Evolutionary conservation across 2,329 filamentous ascomycete genomes (phyloP).

Genomic region (Emmonsia crescens): DNA sequence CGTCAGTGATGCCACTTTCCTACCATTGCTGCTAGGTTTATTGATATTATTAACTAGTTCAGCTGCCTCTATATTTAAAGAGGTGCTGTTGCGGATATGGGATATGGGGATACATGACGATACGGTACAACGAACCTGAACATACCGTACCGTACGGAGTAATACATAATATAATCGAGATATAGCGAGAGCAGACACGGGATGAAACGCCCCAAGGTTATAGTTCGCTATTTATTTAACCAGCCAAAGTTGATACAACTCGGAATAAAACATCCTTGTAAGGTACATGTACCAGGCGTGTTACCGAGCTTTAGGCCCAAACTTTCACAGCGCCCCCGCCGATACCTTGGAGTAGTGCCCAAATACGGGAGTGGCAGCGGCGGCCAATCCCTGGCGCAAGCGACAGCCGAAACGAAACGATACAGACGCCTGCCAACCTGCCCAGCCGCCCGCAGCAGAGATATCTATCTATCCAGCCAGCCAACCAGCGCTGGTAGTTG

Average conservation of each 20-base stretch:
- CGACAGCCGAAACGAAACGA: conserved; percentile 15
- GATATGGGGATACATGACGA: background rate
- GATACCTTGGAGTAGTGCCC: background rate
- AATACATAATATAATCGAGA: background rate
- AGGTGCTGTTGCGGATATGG: too few species aligned
- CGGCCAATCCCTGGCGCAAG: conserved; percentile 9
- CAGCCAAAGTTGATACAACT: background rate
- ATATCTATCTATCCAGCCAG: background rate
- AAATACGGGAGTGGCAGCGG: background rate
- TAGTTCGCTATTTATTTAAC: too few species aligned
- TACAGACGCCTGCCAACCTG: conserved; percentile 9
- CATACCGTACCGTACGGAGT: background rate
- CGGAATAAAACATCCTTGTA: background rate
- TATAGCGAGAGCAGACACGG: background rate
- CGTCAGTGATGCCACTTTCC: too few species aligned
- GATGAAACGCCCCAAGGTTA: background rate
- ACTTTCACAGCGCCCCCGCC: too few species aligned
- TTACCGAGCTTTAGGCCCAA: too few species aligned
- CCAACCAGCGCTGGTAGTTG: background rate
- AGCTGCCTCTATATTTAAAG: too few species aligned
- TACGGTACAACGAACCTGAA: background rate
- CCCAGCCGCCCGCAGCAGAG: conserved; percentile 12
- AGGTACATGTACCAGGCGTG: background rate
- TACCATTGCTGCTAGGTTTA: too few species aligned
- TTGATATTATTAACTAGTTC: too few species aligned